Base-by-base conservation (phyloP, 1,284 basidiomycete genomes). In the Trichosporon sp. region DNA sequence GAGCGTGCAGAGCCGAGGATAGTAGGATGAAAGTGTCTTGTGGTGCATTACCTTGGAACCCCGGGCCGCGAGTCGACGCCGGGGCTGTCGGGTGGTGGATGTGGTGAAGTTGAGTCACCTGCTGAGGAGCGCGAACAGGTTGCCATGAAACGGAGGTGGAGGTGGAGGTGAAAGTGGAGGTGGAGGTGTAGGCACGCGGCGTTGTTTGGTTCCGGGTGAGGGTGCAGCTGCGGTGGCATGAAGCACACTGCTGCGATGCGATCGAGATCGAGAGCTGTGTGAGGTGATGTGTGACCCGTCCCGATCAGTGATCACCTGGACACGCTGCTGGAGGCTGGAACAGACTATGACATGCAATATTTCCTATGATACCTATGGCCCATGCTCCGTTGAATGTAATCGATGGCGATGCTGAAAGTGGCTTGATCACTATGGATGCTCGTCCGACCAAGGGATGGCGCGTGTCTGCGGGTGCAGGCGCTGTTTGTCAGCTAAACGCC, bases 1-100 rank as follows among this genome's bases (percentile, higher is more conserved):
- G 9, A 81, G 75, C 0, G 73, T 75, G 42, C 70, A 53, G 9
- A 81, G 64, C 0, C 44, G 65, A 18, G 76, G 65, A 68, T 78
- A 81, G 68, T 78, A 82, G 1, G 76, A 76, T 11, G 78, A 80
- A 4, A 80, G 75, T 3, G 77, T 81, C 68, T 81, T 81, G 74
- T 82, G 81, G 25, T 70, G 63, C 44, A 74, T 13, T 11, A 27
- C 32, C 25, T 35, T 53, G n/a, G 31, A 12, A 51, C n/a, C 64
- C 64, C 47, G 42, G 58, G 56, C 18, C 56, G 29, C 6, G 29
- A 29, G 18, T 60, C 42, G 38, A 21, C 42, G 3, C 25, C 63
- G 34, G 27, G 63, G 25, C 27, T 64, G 38, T 35, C 27, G 35
- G 5, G 7, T 44, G 38, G 63, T 42, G 6, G 38, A 64, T 63